phyloP scores from a whole-genome alignment of 2,329 filamentous ascomycete species.

The Cordyceps fumosorosea region DNA sequence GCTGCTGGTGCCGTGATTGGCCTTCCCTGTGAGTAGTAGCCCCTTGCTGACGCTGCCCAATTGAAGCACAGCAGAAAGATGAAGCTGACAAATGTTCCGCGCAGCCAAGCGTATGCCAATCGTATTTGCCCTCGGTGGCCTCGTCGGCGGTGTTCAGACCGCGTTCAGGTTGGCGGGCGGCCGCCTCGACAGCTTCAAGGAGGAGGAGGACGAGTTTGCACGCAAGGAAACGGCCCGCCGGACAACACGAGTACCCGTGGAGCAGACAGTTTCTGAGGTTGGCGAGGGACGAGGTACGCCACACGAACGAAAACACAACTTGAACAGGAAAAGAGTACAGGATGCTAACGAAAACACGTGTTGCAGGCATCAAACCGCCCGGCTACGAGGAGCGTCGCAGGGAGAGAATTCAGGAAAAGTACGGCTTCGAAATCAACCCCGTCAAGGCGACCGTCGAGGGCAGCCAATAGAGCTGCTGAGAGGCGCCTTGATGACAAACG shows the following conservation, averaged over 20 bases:
- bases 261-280: slow-evolving; percentile 73
- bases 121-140: slow-evolving; percentile 59
- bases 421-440: slow-evolving; percentile 76
- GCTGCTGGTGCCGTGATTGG: slow-evolving; percentile 67
- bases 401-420: slow-evolving; percentile 76
- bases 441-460: slow-evolving; percentile 46
- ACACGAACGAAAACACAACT: neutral
- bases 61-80: neutral
- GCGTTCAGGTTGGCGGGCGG: slow-evolving; percentile 64
- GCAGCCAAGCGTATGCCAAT: slow-evolving; percentile 54
- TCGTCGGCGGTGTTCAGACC: slow-evolving; percentile 51
- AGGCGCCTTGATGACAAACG: neutral
- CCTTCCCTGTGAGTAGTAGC: slow-evolving; percentile 56
- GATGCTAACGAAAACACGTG: slow-evolving; percentile 14
- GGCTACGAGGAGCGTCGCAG: slow-evolving; percentile 81
- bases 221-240: slow-evolving; percentile 68
- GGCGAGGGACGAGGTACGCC: slow-evolving; percentile 79
- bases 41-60: neutral
- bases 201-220: slow-evolving; percentile 63
- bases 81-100: neutral
- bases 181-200: slow-evolving; percentile 45
- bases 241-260: slow-evolving; percentile 65
- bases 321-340: too few species aligned
- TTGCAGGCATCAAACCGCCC: slow-evolving; percentile 66
- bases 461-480: slow-evolving; percentile 26